phyloP scores from a whole-genome alignment of 345 rosid genomes.

The Populus tremula region DNA sequence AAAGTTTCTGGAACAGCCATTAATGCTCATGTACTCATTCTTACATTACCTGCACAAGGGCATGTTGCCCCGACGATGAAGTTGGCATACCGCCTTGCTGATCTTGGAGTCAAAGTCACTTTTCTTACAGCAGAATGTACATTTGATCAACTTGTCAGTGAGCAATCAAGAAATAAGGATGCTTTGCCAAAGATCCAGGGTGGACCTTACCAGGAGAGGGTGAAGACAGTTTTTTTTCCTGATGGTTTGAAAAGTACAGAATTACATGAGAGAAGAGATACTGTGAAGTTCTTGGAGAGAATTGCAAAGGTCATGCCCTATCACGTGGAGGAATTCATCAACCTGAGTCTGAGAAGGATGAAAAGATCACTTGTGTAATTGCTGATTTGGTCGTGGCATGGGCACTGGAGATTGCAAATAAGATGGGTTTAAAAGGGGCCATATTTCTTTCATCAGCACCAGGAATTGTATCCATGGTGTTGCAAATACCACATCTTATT shows the following conservation, averaged over 20 bases:
- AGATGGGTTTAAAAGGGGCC: conserved; percentile 12
- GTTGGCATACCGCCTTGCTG: conserved; percentile 13
- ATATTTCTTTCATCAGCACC: conserved; percentile 4
- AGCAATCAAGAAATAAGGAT: conserved; percentile 1
- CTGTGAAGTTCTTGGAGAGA: background rate
- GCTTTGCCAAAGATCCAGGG: background rate
- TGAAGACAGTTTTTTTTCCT: conserved; percentile 15
- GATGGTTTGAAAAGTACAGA: conserved; percentile 26
- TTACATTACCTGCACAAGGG: conserved; percentile 28
- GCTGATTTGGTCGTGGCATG: conserved; percentile 21
- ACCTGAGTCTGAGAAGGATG: background rate
- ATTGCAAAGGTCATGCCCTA: conserved; percentile 17
- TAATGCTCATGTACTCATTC: conserved; percentile 17
- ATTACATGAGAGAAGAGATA: background rate
- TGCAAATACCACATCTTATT: conserved; percentile 15
- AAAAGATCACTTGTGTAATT: conserved; percentile 22
- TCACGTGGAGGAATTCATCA: conserved; percentile 22
- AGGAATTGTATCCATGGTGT: conserved; percentile 16
- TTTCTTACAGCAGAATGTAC: conserved; percentile 11
- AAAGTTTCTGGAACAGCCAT: no score
- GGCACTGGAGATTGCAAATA: conserved; percentile 24
- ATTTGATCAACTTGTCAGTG: background rate
- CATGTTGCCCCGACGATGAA: conserved; percentile 26
- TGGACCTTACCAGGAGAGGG: background rate
- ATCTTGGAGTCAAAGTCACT: conserved; percentile 21